phyloP scores from a whole-genome alignment of 495 filamentous ascomycete genomes.

The Neurospora sp. region DNA sequence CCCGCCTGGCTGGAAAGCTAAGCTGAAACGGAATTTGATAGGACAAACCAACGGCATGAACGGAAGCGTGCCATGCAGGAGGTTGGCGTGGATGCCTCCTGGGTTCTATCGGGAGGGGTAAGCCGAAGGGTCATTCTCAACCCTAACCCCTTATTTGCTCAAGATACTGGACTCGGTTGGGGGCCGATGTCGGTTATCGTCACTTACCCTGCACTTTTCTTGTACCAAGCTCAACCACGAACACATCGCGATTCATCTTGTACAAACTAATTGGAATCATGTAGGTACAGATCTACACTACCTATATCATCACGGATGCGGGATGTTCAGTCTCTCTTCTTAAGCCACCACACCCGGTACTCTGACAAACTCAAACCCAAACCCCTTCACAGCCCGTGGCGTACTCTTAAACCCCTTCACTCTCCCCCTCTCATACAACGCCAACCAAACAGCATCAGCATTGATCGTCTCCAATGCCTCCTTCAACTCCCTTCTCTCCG shows the following conservation, averaged over 20 bases:
- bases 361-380: conserved; percentile 25
- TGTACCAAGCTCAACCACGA: neutral
- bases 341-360: neutral
- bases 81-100: neutral
- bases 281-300: neutral
- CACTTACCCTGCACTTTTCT: neutral
- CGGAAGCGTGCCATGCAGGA: neutral
- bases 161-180: neutral
- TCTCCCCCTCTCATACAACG: conserved; percentile 33
- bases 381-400: conserved; percentile 33
- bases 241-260: neutral
- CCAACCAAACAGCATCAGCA: conserved; percentile 65
- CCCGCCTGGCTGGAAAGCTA: neutral
- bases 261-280: neutral
- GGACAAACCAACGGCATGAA: neutral
- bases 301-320: neutral
- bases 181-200: neutral
- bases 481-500: conserved; percentile 33
- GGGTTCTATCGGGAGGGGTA: neutral
- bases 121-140: neutral
- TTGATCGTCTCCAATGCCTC: conserved; percentile 49
- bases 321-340: neutral
- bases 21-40: neutral
- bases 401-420: conserved; percentile 20
- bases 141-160: neutral